Percentiles rank a stretch among this genome's conserved stretches.
Evolutionary conservation across 495 filamentous ascomycete species (phyloP).

Genomic region (Talaromyces trachyspermus): DNA sequence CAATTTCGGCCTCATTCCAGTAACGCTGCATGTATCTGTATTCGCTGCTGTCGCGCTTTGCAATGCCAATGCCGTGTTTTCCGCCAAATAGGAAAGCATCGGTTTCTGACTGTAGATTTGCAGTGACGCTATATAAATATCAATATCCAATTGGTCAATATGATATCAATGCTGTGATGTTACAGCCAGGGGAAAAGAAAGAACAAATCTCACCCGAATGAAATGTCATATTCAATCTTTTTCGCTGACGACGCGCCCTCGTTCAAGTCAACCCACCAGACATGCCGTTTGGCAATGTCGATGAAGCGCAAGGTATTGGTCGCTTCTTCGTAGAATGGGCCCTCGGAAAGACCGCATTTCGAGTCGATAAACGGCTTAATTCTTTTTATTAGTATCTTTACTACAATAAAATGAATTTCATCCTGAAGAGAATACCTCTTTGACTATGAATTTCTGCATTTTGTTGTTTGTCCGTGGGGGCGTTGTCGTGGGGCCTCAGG

Average conservation of each 20-base stretch:
- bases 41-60: conserved; percentile 1
- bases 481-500: too few relatives aligned
- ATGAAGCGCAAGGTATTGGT: conserved; percentile 76
- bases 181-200: neutral
- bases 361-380: conserved; percentile 65
- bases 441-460: conserved; percentile 6
- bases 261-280: conserved; percentile 64
- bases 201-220: conserved; percentile 44
- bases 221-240: conserved; percentile 57
- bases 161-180: too few relatives aligned
- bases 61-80: conserved; percentile 7
- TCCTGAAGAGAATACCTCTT: neutral
- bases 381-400: neutral
- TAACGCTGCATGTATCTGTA: conserved; percentile 6
- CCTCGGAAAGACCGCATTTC: conserved; percentile 72
- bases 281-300: conserved; percentile 73
- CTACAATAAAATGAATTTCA: neutral
- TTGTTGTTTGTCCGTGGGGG: too few relatives aligned
- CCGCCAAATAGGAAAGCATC: conserved; percentile 5
- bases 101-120: conserved; percentile 49
- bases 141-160: too few relatives aligned
- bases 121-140: conserved; percentile 69
- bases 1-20: conserved; percentile 5
- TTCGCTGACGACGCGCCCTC: conserved; percentile 58
- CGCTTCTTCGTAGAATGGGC: conserved; percentile 65